phyloP scores from a whole-genome alignment of 306 rosid genomes.

The Begonia fuchsioides region DNA sequence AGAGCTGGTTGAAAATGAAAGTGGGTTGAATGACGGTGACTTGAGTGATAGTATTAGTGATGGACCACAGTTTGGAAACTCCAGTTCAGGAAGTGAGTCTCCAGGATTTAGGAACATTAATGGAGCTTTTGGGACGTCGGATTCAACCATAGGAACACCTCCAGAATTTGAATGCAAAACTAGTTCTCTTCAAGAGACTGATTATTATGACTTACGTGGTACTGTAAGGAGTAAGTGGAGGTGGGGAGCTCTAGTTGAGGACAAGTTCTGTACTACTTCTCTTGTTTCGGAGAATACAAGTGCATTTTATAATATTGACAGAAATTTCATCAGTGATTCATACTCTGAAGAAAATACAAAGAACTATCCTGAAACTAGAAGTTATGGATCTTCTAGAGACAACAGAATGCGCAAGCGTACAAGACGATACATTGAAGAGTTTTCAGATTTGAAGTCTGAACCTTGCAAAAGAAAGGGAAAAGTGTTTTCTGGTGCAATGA shows the following conservation, averaged over 20 bases:
- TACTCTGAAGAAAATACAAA: constrained; percentile 27
- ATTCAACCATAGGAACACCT: constrained; percentile 39
- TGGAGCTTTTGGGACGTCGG: constrained; percentile 44
- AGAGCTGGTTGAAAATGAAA: constrained; percentile 38
- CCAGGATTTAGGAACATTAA: constrained; percentile 63
- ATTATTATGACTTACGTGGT: constrained; percentile 23
- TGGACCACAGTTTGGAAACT: constrained; percentile 34
- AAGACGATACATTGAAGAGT: constrained; percentile 63
- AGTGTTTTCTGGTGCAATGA: constrained; percentile 14
- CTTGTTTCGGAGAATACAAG: constrained; percentile 22
- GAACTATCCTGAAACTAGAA: constrained; percentile 24
- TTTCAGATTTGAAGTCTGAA: constrained; percentile 27
- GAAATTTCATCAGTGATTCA: constrained; percentile 20
- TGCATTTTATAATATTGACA: constrained; percentile 28
- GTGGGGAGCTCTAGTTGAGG: constrained; percentile 31
- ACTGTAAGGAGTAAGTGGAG: constrained; percentile 30
- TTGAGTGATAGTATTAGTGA: constrained; percentile 30
- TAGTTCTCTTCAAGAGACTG: constrained; percentile 27
- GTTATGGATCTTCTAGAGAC: constrained; percentile 28
- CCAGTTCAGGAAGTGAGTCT: constrained; percentile 57
- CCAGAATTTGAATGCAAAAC: constrained; percentile 44
- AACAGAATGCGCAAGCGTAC: constrained; percentile 75
- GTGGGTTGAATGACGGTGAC: constrained; percentile 15
- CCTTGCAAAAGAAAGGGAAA: constrained; percentile 31
- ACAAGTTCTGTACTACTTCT: constrained; percentile 26